These are phyloP conservation scores for Pichia kluyveri DNA, from an alignment of 805 yeast genomes.

Conservation along the genomic window DNA sequence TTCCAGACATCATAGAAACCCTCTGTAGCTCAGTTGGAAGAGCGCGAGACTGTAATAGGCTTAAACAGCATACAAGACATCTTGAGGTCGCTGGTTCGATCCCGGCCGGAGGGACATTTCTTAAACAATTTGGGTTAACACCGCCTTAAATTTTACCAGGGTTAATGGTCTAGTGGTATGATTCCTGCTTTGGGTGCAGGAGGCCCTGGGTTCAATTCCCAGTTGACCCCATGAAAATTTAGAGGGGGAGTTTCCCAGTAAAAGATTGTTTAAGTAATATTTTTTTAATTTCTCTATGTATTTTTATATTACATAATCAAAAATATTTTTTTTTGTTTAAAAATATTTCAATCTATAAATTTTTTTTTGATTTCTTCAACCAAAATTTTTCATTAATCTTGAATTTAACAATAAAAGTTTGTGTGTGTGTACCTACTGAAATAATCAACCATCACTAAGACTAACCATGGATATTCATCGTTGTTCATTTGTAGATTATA, in stretches of 20 bases:
- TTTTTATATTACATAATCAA: not conserved
- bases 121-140: not conserved
- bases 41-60: conserved; percentile 15
- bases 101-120: conserved; percentile 10
- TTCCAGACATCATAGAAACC: conserved; percentile 1
- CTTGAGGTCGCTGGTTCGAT: conserved; percentile 14
- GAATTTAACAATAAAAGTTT: too few relatives aligned
- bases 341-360: not conserved
- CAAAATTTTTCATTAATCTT: not conserved
- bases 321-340: not conserved
- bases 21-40: conserved; percentile 18
- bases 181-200: conserved; percentile 49
- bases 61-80: conserved; percentile 3
- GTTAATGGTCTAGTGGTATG: conserved; percentile 46
- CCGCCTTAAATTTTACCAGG: conserved; percentile 7
- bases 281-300: not conserved
- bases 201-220: conserved; percentile 52
- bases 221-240: conserved; percentile 20
- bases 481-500: conserved; percentile 83
- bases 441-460: not conserved
- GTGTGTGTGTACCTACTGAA: too few relatives aligned
- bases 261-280: not conserved
- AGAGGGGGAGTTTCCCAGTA: not conserved
- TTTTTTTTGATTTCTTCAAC: not conserved
- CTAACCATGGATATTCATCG: conserved; percentile 67